Evolutionary conservation across 2,329 filamentous ascomycete species (phyloP).

Genomic region (Zymoseptoria passerinii): DNA sequence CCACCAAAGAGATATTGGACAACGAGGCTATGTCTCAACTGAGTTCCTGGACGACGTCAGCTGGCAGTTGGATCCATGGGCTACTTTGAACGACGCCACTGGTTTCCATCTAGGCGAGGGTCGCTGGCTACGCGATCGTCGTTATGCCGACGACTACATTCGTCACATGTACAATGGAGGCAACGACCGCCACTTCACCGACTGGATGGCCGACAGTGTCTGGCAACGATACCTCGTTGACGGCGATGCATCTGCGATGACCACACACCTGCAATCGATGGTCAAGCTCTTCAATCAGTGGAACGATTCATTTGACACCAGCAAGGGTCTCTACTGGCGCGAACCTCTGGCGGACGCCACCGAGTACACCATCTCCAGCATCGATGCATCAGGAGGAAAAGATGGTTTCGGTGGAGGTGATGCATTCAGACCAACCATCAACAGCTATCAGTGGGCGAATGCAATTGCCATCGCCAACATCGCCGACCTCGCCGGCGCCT

Average conservation of each 20-base stretch:
- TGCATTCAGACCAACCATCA: constrained; percentile 39
- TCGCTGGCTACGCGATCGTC: constrained; percentile 38
- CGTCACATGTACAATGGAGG: constrained; percentile 36
- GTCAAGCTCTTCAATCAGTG: constrained; percentile 32
- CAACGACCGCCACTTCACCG: constrained; percentile 38
- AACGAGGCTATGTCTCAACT: constrained; percentile 36
- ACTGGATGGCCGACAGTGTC: constrained; percentile 36
- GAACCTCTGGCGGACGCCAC: constrained; percentile 39
- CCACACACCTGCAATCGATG: constrained; percentile 30
- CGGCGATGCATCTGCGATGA: constrained; percentile 30
- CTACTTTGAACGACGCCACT: constrained; percentile 38
- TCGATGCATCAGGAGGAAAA: constrained; percentile 34
- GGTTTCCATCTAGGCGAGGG: constrained; percentile 39
- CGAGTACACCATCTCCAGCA: constrained; percentile 40
- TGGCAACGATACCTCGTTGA: constrained; percentile 38
- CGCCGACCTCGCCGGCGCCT: constrained; percentile 28
- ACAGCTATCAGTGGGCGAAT: constrained; percentile 39
- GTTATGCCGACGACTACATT: constrained; percentile 38
- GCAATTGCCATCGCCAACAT: constrained; percentile 36
- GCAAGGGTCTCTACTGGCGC: constrained; percentile 37
- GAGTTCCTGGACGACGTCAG: constrained; percentile 39
- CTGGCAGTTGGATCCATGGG: constrained; percentile 38
- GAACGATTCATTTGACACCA: constrained; percentile 32
- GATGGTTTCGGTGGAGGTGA: constrained; percentile 37
- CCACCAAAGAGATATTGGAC: constrained; percentile 38